These are phyloP conservation scores for Phytophthora ohioensis DNA, from an alignment of 352 stramenopile genomes.

Conservation along the genomic window DNA sequence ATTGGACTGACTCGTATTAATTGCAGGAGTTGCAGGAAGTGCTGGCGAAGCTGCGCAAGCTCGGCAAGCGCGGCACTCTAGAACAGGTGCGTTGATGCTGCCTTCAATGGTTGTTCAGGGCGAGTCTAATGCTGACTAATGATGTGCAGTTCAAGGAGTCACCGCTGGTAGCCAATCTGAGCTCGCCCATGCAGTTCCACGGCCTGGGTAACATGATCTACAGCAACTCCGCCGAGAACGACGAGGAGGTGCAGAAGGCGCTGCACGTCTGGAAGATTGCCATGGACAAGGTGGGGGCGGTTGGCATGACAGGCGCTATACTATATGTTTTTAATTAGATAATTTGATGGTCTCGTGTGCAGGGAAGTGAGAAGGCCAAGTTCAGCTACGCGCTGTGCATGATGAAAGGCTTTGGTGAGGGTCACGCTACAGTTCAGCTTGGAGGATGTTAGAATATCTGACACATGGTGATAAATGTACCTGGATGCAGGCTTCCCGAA, in stretches of 20 bases:
- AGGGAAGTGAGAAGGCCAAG: slow-evolving; percentile 85
- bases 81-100: slow-evolving; percentile 48
- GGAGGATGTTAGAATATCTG: not conserved
- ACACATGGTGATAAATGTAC: not conserved
- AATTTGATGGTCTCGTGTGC: not conserved
- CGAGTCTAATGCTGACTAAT: not conserved
- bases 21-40: slow-evolving; percentile 67
- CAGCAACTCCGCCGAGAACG: slow-evolving; percentile 71
- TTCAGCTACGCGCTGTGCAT: slow-evolving; percentile 88
- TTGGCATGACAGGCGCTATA: not conserved
- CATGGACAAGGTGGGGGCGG: slow-evolving; percentile 68
- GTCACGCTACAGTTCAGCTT: not conserved
- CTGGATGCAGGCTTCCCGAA: slow-evolving; percentile 56
- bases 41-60: slow-evolving; percentile 58
- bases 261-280: slow-evolving; percentile 83
- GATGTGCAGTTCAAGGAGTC: slow-evolving; percentile 68
- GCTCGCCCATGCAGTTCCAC: slow-evolving; percentile 69
- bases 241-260: slow-evolving; percentile 74
- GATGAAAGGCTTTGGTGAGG: slow-evolving; percentile 78
- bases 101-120: not conserved
- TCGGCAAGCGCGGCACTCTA: slow-evolving; percentile 62
- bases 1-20: too few relatives aligned
- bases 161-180: slow-evolving; percentile 61
- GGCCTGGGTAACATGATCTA: slow-evolving; percentile 88
- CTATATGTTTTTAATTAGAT: not conserved